Evolutionary conservation across 2,329 filamentous ascomycete species (phyloP).

Genomic region (Exophiala spinifera): DNA sequence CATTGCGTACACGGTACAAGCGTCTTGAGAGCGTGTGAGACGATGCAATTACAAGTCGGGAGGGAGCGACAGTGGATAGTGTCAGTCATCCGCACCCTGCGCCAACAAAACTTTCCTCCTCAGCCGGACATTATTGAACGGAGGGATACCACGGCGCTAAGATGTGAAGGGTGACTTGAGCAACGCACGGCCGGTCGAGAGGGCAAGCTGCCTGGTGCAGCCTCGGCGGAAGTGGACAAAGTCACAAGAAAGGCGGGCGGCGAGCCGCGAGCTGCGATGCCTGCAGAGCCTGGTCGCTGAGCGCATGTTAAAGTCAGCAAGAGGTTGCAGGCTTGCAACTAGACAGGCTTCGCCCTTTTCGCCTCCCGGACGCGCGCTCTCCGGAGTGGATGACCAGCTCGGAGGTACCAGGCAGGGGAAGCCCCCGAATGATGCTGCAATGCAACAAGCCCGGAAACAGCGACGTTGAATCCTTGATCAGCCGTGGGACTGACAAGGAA

Average conservation of each 20-base stretch:
- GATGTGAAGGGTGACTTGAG: conserved; percentile 14
- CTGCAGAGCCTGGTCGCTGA: background rate
- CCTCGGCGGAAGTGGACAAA: background rate
- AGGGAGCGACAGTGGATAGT: background rate
- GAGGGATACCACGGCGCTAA: conserved; percentile 9
- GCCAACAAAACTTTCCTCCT: conserved; percentile 1
- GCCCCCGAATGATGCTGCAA: no score
- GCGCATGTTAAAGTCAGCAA: background rate
- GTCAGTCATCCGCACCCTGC: background rate
- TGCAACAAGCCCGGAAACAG: background rate
- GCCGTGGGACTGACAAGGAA: background rate
- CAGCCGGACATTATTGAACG: background rate
- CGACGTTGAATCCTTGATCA: background rate
- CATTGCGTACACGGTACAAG: background rate
- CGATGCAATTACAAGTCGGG: background rate
- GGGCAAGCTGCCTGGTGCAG: background rate
- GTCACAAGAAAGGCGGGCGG: background rate
- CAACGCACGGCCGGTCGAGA: conserved; percentile 11
- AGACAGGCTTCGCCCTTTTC: background rate
- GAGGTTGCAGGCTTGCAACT: background rate
- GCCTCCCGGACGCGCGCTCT: background rate
- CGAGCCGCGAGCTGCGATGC: background rate
- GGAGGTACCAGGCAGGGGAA: background rate
- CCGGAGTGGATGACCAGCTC: background rate
- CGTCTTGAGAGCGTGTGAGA: background rate